Base-by-base conservation (phyloP, 345 rosid species). In the Hibiscus syriacus region DNA sequence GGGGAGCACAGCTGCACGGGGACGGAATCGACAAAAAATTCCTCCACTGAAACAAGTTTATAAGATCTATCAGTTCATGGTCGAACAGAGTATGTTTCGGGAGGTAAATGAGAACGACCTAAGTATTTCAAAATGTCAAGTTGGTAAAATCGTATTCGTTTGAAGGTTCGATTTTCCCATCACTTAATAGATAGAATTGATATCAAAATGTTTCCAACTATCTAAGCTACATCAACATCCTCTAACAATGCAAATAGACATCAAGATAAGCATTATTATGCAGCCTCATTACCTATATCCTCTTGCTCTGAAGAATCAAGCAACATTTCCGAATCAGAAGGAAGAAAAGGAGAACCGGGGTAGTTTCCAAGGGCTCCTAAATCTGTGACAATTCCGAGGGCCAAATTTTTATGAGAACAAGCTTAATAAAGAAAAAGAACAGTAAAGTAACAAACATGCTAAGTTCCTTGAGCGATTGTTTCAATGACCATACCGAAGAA, bases 301-400 rank as follows among this genome's bases (percentile, higher is more conserved):
- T 90, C 96, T 56, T 79, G 90, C 74, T 89, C 96, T 1, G 98
- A 89, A 74, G 98, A 93, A 78, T 90, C 96, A 1, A 89, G 92
- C 74, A 90, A 86, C 77, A 94, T 86, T 80, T 94, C 99, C 10
- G 99, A 90, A 84, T 90, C 97, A 6, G 99, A 94, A 19, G 87
- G 91, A 72, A 89, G 96, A 80, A 89, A 94, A 1, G 99, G 99
- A 12, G 97, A 94, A 65, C 97, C 89, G 0, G 97, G 90, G 76
- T 94, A 89, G 85, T 94, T 94, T 74, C 84, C 99, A 45, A 94
- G 81, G 66, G 95, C 90, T 41, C 97, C 99, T 75, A 94, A 81
- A 82, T 94, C 99, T 94, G 87, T 50, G 80, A 68, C 54, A 71
- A 55, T 48, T 27, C 70, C 73, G 62, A 74, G 63, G 56, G 49